Evolutionary conservation across 441 rosid genomes (phyloP).

Genomic region (Erysimum pusillum): DNA sequence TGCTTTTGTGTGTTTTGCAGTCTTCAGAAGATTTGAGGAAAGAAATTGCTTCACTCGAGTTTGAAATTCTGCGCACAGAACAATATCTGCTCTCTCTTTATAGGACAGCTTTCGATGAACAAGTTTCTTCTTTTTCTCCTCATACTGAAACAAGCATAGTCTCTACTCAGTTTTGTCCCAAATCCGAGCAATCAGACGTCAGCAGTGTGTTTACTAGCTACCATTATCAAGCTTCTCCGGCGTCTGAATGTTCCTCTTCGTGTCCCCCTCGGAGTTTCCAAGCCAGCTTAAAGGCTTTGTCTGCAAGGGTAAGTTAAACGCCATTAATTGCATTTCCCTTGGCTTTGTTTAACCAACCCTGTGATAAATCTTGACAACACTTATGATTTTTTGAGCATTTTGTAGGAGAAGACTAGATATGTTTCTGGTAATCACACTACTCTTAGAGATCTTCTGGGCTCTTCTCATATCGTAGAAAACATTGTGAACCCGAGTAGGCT

Average conservation of each 20-base stretch:
- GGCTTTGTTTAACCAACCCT: not conserved
- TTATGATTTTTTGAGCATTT: slow-evolving; percentile 22
- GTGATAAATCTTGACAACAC: not conserved
- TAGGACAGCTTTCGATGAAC: slow-evolving; percentile 75
- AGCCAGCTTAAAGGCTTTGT: slow-evolving; percentile 52
- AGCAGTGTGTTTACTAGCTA: slow-evolving; percentile 37
- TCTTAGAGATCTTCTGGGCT: slow-evolving; percentile 77
- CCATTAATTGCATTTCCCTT: slow-evolving; percentile 3
- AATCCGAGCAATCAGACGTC: slow-evolving; percentile 42
- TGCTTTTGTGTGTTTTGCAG: slow-evolving; percentile 49
- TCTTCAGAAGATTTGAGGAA: slow-evolving; percentile 67
- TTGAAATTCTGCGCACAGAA: slow-evolving; percentile 72
- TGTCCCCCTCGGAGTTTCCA: slow-evolving; percentile 51
- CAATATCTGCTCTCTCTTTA: slow-evolving; percentile 74
- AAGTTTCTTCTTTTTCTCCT: slow-evolving; percentile 50
- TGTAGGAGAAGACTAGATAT: slow-evolving; percentile 53
- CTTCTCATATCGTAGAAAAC: slow-evolving; percentile 47
- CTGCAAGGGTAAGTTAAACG: slow-evolving; percentile 54
- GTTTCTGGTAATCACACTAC: slow-evolving; percentile 56
- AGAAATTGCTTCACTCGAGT: slow-evolving; percentile 77
- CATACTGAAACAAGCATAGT: slow-evolving; percentile 40
- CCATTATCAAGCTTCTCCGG: slow-evolving; percentile 57
- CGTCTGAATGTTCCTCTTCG: slow-evolving; percentile 50
- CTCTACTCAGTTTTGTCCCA: slow-evolving; percentile 43
- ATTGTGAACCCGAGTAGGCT: slow-evolving; percentile 63